Conservation (phyloP, 768 basidiomycete genomes). For the Phanerochaete sordida region DNA sequence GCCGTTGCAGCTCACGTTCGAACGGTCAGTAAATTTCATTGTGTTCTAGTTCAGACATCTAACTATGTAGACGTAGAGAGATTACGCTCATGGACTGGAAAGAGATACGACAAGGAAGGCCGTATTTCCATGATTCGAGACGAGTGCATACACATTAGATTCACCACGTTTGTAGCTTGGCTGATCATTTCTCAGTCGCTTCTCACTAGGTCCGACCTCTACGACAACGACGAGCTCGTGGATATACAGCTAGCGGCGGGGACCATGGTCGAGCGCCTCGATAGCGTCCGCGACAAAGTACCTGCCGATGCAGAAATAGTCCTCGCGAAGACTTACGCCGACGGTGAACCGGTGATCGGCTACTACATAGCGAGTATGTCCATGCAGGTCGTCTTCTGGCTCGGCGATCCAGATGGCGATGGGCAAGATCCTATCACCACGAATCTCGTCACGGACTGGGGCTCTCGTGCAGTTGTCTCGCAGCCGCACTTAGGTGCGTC, state of each 20-base stretch:
- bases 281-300: background rate
- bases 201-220: background rate
- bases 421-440: background rate
- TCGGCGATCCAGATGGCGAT: background rate
- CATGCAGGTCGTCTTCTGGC: constrained; percentile 12
- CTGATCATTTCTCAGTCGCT: background rate
- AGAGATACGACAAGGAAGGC: background rate
- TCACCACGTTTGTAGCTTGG: background rate
- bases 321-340: background rate
- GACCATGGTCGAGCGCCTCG: background rate
- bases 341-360: background rate
- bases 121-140: background rate
- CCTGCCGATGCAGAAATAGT: constrained; percentile 6
- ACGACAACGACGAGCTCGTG: background rate
- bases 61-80: background rate
- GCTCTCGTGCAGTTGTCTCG: background rate
- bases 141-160: background rate
- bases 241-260: background rate
- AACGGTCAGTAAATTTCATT: background rate
- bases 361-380: constrained; percentile 13
- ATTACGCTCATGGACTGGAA: background rate
- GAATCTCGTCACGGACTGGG: background rate
- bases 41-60: background rate
- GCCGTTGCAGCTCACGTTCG: background rate
- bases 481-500: background rate